phyloP scores from a whole-genome alignment of 1,284 basidiomycete species.

The Trametes versicolor region DNA sequence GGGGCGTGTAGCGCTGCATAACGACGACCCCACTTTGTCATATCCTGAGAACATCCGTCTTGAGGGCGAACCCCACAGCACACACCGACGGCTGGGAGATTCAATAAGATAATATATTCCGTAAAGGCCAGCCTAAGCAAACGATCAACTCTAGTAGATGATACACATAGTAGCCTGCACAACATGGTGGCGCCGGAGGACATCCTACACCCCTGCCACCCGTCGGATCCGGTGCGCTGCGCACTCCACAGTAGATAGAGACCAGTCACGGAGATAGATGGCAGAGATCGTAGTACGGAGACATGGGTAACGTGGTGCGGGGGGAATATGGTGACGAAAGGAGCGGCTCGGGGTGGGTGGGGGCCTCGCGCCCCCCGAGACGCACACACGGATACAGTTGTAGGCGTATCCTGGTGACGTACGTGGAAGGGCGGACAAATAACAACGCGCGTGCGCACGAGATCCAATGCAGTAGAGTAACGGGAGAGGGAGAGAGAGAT shows the following conservation, averaged over 20 bases:
- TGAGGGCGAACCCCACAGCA: no score
- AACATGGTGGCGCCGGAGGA: conserved; percentile 28
- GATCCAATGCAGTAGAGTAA: conserved; percentile 37
- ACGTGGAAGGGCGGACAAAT: conserved; percentile 22
- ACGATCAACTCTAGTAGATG: conserved; percentile 40
- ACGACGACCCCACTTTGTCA: conserved; percentile 3
- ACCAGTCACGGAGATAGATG: conserved; percentile 25
- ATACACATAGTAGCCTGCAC: conserved; percentile 42
- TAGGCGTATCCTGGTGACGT: conserved; percentile 14
- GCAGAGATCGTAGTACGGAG: conserved; percentile 26
- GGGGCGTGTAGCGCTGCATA: not conserved
- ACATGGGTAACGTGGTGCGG: conserved; percentile 21
- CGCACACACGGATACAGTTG: conserved; percentile 13
- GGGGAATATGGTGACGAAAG: conserved; percentile 21
- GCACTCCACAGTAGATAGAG: conserved; percentile 22
- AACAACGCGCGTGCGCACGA: conserved; percentile 35
- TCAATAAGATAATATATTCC: conserved; percentile 43
- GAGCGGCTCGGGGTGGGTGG: conserved; percentile 23
- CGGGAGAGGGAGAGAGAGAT: conserved; percentile 20
- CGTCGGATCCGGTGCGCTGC: conserved; percentile 20
- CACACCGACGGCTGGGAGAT: conserved; percentile 13
- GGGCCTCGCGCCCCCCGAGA: conserved; percentile 14
- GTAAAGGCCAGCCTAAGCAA: conserved; percentile 40
- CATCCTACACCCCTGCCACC: conserved; percentile 33
- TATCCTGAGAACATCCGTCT: conserved; percentile 1